phyloP scores from a whole-genome alignment of 2,329 filamentous ascomycete genomes.

The Coleophoma crateriformis region DNA sequence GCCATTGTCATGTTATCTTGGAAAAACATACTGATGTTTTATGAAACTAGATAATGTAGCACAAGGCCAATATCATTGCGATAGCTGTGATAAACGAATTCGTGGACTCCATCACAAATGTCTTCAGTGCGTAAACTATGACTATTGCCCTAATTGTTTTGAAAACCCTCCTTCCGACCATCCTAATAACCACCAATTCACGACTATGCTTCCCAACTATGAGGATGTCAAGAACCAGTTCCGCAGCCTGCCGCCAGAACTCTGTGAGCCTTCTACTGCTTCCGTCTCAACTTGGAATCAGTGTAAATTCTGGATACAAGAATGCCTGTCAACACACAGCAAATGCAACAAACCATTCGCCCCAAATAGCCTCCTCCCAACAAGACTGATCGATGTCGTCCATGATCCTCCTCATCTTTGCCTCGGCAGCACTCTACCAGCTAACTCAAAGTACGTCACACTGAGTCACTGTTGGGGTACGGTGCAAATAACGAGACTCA shows the following conservation, averaged over 20 bases:
- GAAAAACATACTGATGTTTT: too few relatives aligned
- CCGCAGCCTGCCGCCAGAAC: not conserved
- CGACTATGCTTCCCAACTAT: too few relatives aligned
- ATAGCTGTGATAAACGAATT: too few relatives aligned
- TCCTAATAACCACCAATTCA: too few relatives aligned
- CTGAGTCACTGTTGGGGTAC: constrained; percentile 2
- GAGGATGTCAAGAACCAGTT: too few relatives aligned
- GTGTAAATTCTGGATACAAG: not conserved
- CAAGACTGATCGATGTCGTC: not conserved
- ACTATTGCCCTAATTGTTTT: too few relatives aligned
- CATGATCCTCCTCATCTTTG: not conserved
- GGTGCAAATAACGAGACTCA: not conserved
- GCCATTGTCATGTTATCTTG: too few relatives aligned
- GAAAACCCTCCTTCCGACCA: too few relatives aligned
- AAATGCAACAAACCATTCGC: not conserved
- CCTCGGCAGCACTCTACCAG: not conserved
- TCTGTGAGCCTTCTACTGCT: not conserved
- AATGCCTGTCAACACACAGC: not conserved
- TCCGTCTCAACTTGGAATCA: not conserved
- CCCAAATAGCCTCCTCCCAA: not conserved
- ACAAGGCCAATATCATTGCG: too few relatives aligned
- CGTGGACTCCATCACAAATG: too few relatives aligned
- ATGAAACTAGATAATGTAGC: too few relatives aligned
- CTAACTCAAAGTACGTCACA: not conserved
- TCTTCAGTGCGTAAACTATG: too few relatives aligned